These are phyloP conservation scores for Globisporangium orthogonon DNA, from an alignment of 352 stramenopile species.

Conservation along the genomic window DNA sequence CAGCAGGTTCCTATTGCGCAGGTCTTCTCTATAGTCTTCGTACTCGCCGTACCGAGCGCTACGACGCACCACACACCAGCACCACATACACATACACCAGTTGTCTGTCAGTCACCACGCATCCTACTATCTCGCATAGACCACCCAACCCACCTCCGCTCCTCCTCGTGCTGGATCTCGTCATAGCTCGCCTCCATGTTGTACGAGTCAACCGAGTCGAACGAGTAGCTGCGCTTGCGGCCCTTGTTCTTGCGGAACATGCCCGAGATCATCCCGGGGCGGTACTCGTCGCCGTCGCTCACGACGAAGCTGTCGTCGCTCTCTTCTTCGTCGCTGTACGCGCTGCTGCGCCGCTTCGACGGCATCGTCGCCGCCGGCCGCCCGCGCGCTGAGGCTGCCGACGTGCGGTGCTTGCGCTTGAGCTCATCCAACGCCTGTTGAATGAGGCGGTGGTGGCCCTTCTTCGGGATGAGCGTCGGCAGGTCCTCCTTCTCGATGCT, in stretches of 20 bases:
- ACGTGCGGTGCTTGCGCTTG: constrained; percentile 60
- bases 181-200: constrained; percentile 85
- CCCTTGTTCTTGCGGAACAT: constrained; percentile 63
- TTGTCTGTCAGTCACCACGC: not conserved
- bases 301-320: constrained; percentile 87
- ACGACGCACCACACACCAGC: not conserved
- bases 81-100: not conserved
- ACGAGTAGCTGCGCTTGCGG: constrained; percentile 65
- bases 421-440: constrained; percentile 73
- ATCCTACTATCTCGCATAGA: not conserved
- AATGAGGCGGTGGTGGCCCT: constrained; percentile 79
- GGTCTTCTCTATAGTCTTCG: constrained; percentile 77
- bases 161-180: constrained; percentile 85
- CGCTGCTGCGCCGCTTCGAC: constrained; percentile 35
- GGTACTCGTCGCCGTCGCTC: constrained; percentile 71
- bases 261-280: constrained; percentile 61
- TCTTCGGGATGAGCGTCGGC: constrained; percentile 70
- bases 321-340: constrained; percentile 81
- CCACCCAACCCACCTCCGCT: constrained; percentile 43
- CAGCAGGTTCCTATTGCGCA: constrained; percentile 78
- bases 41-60: constrained; percentile 76
- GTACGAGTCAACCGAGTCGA: constrained; percentile 74
- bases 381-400: constrained; percentile 23
- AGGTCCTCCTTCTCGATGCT: constrained; percentile 70
- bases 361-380: constrained; percentile 13